Evolutionary conservation across 2,329 filamentous ascomycete species (phyloP), one percentile per base, ranked within the genome.

Genomic region (Colletotrichum destructivum): DNA sequence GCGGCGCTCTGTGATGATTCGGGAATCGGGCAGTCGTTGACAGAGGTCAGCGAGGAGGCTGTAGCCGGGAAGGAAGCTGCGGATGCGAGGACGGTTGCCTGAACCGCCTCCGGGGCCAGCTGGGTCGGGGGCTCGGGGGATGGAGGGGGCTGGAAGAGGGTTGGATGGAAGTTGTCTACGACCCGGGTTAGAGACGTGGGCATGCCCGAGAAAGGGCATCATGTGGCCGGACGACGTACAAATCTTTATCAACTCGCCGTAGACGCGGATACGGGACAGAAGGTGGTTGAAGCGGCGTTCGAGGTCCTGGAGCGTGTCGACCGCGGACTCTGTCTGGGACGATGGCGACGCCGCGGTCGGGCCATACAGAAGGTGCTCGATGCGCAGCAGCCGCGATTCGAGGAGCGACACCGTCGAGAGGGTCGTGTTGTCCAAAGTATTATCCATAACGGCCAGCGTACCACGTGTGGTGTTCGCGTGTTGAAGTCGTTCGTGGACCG

Each of bases 291-390:
- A 88, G 35, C 88, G 87, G 62, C 83, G 83, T 75, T 91, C 88
- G 0, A 91, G 83, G 49, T 87, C 83, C 67, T 83, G 83, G 52
- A 90, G 80, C 52, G 83, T 82, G 23, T 82, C 80, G 31, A 82
- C 75, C 0, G 86, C 84, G 0, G 88, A 83, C 18, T 79, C 79
- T 26, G 84, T 75, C 16, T 84, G 80, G 2, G 79, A 74, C 0
- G 79, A 75, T 1, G 79, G 75, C 2, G 82, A 77, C 2, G 78
- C 74, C 2, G 81, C 66, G 4, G 84, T 81, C 40, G 81, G 78
- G 35, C 89, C 89, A 75, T 88, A 86, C 55, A 91, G 83, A 3
- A 90, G 79, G 74, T 90, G 88, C 75, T 91, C 89, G 69, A 91
- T 82, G 56, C 89, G 88, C 18, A 86, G 80, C 13, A 91, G 84